Evolutionary conservation across 2,329 filamentous ascomycete species (phyloP).

Genomic region (Monosporascus sp.): DNA sequence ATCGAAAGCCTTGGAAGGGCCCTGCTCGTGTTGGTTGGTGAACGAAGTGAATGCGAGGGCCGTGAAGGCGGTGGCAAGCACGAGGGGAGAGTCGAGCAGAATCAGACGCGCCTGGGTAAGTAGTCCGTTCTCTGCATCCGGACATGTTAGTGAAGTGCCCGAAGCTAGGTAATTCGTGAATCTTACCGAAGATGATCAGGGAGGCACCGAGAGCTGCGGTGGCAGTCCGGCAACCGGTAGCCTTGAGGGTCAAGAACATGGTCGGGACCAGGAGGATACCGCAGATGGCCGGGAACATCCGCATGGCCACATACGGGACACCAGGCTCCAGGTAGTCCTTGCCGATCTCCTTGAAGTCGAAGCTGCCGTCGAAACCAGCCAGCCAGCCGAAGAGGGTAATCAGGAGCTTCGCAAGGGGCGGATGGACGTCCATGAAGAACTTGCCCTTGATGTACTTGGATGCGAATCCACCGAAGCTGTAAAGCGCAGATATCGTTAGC

Average conservation of each 20-base stretch:
- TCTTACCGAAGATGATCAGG: constrained; percentile 84
- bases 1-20: constrained; percentile 80
- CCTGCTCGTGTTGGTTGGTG: constrained; percentile 93
- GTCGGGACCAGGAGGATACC: constrained; percentile 84
- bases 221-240: constrained; percentile 78
- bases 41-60: constrained; percentile 88
- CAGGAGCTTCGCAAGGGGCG: constrained; percentile 91
- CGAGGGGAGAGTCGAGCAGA: constrained; percentile 88
- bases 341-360: constrained; percentile 99
- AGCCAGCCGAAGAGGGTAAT: constrained; percentile 93
- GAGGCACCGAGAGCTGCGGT: constrained; percentile 79
- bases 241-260: constrained; percentile 93
- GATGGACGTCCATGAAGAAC: constrained; percentile 99
- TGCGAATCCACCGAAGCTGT: constrained; percentile 93
- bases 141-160: not conserved
- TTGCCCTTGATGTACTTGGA: constrained; percentile 98
- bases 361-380: constrained; percentile 89
- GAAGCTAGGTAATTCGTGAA: not conserved
- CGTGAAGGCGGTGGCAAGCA: constrained; percentile 89
- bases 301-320: constrained; percentile 97
- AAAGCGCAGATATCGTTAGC: constrained; percentile 10
- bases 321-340: constrained; percentile 95
- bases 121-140: constrained; percentile 75
- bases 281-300: constrained; percentile 82
- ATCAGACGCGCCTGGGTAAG: constrained; percentile 94